Conservation (phyloP, 2,329 filamentous ascomycete species). For the Purpureocillium takamizusanense region DNA sequence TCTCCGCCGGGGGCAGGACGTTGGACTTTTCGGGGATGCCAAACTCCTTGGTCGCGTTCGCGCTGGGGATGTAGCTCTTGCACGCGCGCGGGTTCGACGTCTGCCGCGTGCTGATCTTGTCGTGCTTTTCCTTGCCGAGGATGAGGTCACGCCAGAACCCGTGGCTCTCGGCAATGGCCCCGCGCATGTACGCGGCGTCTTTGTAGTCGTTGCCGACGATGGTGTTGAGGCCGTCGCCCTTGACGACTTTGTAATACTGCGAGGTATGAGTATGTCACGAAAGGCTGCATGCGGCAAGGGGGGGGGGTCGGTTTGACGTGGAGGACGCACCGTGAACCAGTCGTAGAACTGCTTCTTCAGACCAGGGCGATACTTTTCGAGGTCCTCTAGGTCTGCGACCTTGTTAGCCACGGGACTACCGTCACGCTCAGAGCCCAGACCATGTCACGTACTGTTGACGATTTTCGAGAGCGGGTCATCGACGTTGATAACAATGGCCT, state of each 20-base stretch:
- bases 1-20: slow-evolving; percentile 17
- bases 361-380: slow-evolving; percentile 29
- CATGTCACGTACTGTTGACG: slow-evolving; percentile 22
- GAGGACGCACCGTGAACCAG: slow-evolving; percentile 26
- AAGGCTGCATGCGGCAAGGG: too few species aligned
- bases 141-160: slow-evolving; percentile 28
- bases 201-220: slow-evolving; percentile 28
- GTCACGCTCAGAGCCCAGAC: too few species aligned
- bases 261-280: not conserved
- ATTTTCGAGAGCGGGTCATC: slow-evolving; percentile 25
- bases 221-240: slow-evolving; percentile 23
- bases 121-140: slow-evolving; percentile 23
- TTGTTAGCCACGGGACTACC: too few species aligned
- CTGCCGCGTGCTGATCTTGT: slow-evolving; percentile 31
- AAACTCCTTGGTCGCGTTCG: slow-evolving; percentile 20
- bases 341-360: slow-evolving; percentile 23
- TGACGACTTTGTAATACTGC: slow-evolving; percentile 31
- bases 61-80: slow-evolving; percentile 22
- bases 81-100: slow-evolving; percentile 20
- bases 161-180: slow-evolving; percentile 26
- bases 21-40: slow-evolving; percentile 19
- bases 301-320: too few species aligned
- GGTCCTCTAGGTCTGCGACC: slow-evolving; percentile 16
- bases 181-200: slow-evolving; percentile 20
- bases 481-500: slow-evolving; percentile 27